Evolutionary conservation across 225 moss, liverwort and hornwort species (phyloP), one percentile per base, ranked within the genome.

Genomic region (Straminergon stramineum): DNA sequence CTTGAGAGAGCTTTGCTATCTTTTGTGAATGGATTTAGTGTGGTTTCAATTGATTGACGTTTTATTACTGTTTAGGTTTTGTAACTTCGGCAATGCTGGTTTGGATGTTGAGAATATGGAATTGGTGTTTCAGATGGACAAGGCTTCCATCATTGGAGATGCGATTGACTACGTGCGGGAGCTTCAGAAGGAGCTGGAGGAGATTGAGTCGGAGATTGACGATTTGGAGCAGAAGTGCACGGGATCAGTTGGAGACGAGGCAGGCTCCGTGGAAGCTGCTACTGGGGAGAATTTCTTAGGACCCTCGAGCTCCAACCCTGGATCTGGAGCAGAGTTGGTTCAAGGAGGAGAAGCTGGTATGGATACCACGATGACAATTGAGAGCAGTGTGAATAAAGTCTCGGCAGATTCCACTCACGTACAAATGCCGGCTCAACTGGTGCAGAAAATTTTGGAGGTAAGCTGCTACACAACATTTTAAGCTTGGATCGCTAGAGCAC

Each of bases 391-490:
- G 26, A 71, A 92, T 19, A 91, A 90, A 79, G 82, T 23, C 27
- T 82, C 64, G 15, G 79, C 51, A 32, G 93, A 92, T 62, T 91
- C 91, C n/a, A 43, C 82, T 70, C 62, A 70, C 57, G 84, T 79
- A 15, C 85, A 56, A n/a, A 62, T 79, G 68, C 91, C 89, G 63
- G 63, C 88, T 75, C 90, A 57, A 69, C 77, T 93, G 73, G 68
- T 83, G 26, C 95, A 97, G 55, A 96, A 97, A 84, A 97, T 98
- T 41, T 70, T 98, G 74, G 98, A 97, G 88, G 98, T 98, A 95
- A 92, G 91, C 63, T 63, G 7, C 71, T 20, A 53, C 24, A 23
- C 30, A 62, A 62, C 81, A 82, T 34, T 57, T 63, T 31, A 45
- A 63, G 63, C 82, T 82, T 63, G 45, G 23, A 45, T 82, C 32